Evolutionary conservation across 371 early-diverging fungal species (phyloP), one percentile per base, ranked within the genome.

Genomic region (Mucor saturninus): DNA sequence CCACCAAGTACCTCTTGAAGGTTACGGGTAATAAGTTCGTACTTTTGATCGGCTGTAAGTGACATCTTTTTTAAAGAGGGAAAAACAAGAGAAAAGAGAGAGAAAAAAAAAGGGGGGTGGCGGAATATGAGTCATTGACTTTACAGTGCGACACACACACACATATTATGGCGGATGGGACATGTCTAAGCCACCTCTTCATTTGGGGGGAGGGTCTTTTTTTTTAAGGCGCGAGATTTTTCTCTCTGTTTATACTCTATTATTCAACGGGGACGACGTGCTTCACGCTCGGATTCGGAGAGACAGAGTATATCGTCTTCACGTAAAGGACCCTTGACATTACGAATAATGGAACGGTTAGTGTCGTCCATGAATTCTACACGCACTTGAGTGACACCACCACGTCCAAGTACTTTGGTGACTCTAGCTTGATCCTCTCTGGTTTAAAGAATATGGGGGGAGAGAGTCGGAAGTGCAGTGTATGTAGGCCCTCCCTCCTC

Each of bases 221-320:
- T 43, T 39, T 43, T n/a, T n/a, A n/a, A n/a, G n/a, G n/a, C n/a
- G 43, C 43, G 13, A 43, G 43, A 11, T 15, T 9, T 9, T 9
- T 43, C 15, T 43, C 11, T 14, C n/a, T 43, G 13, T 46, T n/a
- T 43, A 43, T 8, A 43, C 14, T 5, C 5, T 21, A 15, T 46
- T 46, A 5, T 4, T 94, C 93, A 97, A 81, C 98, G 93, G 74
- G 97, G 95, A 81, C 98, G 94, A 75, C 98, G 94, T 71, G 98
- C 98, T 84, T 98, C 98, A 89, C 98, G 97, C 87, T 98, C 98
- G 67, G 97, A 95, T 87, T 98, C 98, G 81, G 97, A 89, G 58
- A 98, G 91, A 85, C 95, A 93, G 70, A 98, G 85, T 69, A 97
- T 92, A 79, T 98, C 96, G 89, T 91, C 88, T 62, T 96, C 97